Evolutionary conservation across 345 rosid genomes (phyloP).

Genomic region (Eucalyptus melliodora): DNA sequence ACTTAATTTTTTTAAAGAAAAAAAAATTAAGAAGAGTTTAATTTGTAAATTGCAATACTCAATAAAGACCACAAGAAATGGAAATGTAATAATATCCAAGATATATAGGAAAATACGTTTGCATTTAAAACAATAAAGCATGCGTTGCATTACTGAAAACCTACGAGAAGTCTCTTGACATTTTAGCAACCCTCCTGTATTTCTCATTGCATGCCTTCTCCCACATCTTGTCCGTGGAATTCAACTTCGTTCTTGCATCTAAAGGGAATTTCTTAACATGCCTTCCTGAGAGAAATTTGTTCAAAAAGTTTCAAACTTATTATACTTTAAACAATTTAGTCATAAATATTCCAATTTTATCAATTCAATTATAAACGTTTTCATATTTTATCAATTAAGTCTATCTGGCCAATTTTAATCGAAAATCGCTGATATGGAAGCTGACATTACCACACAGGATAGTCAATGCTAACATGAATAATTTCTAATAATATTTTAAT

Average conservation of each 20-base stretch:
- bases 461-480: accelerated
- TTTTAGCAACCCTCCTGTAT: background rate
- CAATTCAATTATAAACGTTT: too few species aligned
- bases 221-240: background rate
- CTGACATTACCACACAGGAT: accelerated
- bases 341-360: background rate
- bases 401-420: accelerated
- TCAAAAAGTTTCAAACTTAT: accelerated
- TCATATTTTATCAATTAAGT: accelerated
- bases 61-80: background rate
- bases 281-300: background rate
- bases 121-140: background rate
- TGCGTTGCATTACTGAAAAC: background rate
- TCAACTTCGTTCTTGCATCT: background rate
- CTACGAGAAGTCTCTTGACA: accelerated
- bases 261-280: background rate
- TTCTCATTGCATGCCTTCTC: background rate
- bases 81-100: background rate
- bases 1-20: too few species aligned
- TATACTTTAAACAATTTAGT: too few species aligned
- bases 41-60: background rate
- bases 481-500: background rate
- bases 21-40: background rate
- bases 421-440: accelerated
- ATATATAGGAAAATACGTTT: background rate